Evolutionary conservation across 768 basidiomycete genomes (phyloP), one percentile per base, ranked within the genome.

Genomic region (Hypholoma fasciculare): DNA sequence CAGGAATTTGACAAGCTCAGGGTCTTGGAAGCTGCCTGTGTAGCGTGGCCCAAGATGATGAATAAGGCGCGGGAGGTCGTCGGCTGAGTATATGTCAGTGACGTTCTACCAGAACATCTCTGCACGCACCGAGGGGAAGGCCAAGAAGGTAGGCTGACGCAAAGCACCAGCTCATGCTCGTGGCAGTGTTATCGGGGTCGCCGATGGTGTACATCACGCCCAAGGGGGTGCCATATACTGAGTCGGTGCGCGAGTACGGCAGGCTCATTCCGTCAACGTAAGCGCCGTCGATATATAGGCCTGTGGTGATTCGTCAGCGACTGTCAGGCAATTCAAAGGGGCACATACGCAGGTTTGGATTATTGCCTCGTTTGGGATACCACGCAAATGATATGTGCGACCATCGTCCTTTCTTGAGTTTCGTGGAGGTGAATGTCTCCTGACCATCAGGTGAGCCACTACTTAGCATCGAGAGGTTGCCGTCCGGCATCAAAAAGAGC

Each of bases 31-130:
- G 44, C 85, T 86, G 19, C 85, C 87, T 1, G 78, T 76, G 59
- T 94, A 94, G 44, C 87, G 82, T 8, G 92, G 92, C 4, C 92
- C 89, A 11, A 95, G 82, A 63, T 92, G 89, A 65, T 94, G 88
- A 37, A 92, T 80, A 46, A 94, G 80, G 14, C 89, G 82, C 6
- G 86, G 84, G 4, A 92, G 68, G 58, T 90, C 89, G 52, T 92
- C 87, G 14, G 77, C 90, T 90, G 50, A 19, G 12, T 23, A n/a
- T 19, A 4, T 9, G 9, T 65, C 26, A 67, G 55, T 16, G 56
- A 17, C 43, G 23, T 26, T 17, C 53, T 17, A 20, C 23, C 9
- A 11, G 43, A 42, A 44, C 19, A 11, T 19, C 20, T 9, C 17
- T 43, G 30, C 38, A 14, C 14, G 46, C 65, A 89, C 90, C 78